These are phyloP conservation scores for Chamaecrista fasciculata DNA, from an alignment of 306 rosid species.

Conservation along the genomic window DNA sequence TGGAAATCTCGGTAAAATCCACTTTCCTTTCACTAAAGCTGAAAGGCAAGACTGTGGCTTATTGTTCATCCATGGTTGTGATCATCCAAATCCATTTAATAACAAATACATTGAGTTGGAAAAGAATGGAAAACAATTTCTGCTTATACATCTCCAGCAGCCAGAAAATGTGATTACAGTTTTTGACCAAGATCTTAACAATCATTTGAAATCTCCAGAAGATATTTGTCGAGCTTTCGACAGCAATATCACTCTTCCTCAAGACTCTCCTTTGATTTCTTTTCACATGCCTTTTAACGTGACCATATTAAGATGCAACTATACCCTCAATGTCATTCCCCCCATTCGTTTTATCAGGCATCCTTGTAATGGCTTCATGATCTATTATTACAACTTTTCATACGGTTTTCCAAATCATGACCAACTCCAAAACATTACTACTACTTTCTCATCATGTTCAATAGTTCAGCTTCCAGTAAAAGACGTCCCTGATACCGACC, in stretches of 20 bases:
- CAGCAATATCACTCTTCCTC: neutral
- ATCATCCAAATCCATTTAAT: neutral
- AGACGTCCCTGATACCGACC: neutral
- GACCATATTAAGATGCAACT: constrained; percentile 39
- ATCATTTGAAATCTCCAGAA: neutral
- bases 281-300: neutral
- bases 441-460: constrained; percentile 29
- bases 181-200: constrained; percentile 17
- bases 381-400: constrained; percentile 17
- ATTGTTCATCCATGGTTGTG: constrained; percentile 16
- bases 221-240: constrained; percentile 3
- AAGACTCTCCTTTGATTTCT: constrained; percentile 13
- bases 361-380: neutral
- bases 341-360: neutral
- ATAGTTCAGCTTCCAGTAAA: constrained; percentile 8
- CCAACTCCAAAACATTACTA: neutral
- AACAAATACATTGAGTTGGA: constrained; percentile 2
- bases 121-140: neutral
- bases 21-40: constrained; percentile 39
- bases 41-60: constrained; percentile 33
- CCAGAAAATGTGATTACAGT: neutral
- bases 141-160: neutral
- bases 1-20: constrained; percentile 19
- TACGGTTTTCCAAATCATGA: neutral
- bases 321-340: neutral